Percentiles rank a stretch among this genome's conserved stretches.
phyloP scores from a whole-genome alignment of 1,284 basidiomycete species.

The Afroboletus lepidellus region DNA sequence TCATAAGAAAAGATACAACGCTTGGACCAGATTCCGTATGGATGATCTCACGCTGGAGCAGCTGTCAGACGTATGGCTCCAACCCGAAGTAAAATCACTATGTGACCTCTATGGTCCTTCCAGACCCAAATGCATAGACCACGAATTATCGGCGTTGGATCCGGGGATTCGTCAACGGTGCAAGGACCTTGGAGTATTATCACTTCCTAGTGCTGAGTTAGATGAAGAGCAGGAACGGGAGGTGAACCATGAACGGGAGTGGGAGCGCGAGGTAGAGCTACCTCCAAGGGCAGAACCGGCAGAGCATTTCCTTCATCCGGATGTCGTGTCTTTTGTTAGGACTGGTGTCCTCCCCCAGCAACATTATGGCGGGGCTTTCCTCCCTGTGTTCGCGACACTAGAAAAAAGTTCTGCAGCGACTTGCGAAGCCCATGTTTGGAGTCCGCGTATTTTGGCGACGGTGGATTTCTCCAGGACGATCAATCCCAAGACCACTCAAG shows the following conservation, averaged over 20 bases:
- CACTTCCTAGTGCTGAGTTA: neutral
- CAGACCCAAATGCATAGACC: neutral
- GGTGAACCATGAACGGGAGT: neutral
- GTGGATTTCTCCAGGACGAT: neutral
- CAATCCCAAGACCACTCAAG: neutral
- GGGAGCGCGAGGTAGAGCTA: neutral
- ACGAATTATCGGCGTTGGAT: neutral
- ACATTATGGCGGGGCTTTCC: neutral
- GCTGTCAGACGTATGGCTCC: neutral
- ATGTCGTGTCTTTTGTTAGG: neutral
- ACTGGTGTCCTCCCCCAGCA: neutral
- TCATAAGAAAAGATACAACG: neutral
- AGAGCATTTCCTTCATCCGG: neutral
- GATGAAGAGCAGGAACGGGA: neutral
- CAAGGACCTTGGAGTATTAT: neutral
- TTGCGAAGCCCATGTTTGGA: neutral
- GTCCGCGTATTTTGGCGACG: neutral
- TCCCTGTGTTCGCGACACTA: neutral
- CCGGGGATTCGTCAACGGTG: neutral
- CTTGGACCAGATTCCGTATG: neutral
- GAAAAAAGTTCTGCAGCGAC: neutral
- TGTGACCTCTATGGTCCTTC: neutral
- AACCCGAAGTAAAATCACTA: neutral
- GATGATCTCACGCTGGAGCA: neutral
- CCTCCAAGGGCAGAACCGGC: neutral